phyloP scores from a whole-genome alignment of 192 early-diverging fungal species.

The Phycomyces blakesleeanus region DNA sequence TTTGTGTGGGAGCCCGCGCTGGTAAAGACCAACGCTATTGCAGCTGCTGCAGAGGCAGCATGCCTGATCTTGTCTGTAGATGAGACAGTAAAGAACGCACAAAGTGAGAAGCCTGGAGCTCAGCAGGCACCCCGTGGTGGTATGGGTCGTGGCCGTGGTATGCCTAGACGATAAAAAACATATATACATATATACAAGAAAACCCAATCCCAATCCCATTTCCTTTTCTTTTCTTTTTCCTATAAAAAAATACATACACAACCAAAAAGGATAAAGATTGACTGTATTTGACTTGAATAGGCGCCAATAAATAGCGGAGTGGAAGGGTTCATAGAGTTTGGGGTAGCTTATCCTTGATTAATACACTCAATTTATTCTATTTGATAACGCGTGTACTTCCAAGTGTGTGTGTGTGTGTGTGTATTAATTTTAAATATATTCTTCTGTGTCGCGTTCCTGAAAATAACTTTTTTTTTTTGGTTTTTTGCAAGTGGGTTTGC shows the following conservation, averaged over 20 bases:
- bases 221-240: not conserved
- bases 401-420: no score
- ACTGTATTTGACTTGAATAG: no score
- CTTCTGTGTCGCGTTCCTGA: no score
- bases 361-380: no score
- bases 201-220: not conserved
- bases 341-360: no score
- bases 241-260: no score
- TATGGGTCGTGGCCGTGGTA: slow-evolving; percentile 63
- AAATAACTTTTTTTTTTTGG: not conserved
- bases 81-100: slow-evolving; percentile 93
- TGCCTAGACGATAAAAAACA: slow-evolving; percentile 52
- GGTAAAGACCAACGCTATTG: slow-evolving; percentile 95
- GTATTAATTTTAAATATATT: no score
- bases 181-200: not conserved
- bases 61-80: slow-evolving; percentile 95
- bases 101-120: slow-evolving; percentile 71
- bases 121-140: slow-evolving; percentile 50
- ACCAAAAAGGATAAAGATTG: no score
- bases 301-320: no score
- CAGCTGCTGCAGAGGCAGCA: slow-evolving; percentile 92
- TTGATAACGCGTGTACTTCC: no score
- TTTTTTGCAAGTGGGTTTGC: no score
- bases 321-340: no score
- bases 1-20: slow-evolving; percentile 99